Conservation (phyloP, 2,329 filamentous ascomycete genomes). For the Grosmannia huntii region DNA sequence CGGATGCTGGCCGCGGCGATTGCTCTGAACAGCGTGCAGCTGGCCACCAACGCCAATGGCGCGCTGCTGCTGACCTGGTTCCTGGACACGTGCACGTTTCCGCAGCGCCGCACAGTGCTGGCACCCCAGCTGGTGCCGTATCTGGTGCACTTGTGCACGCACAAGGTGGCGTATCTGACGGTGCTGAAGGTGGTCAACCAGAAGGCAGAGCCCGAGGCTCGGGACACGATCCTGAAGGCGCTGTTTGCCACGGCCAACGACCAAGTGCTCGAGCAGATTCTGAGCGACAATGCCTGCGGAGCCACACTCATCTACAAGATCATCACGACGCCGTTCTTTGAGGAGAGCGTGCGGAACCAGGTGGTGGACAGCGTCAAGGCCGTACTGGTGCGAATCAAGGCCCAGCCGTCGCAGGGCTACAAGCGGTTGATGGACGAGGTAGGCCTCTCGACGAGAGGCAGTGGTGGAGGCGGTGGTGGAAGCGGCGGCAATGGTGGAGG, state of each 20-base stretch:
- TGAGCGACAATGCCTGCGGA: constrained; percentile 82
- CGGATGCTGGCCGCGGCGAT: constrained; percentile 88
- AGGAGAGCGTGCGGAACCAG: constrained; percentile 76
- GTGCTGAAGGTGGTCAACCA: constrained; percentile 98
- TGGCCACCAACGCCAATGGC: constrained; percentile 92
- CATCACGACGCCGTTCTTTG: constrained; percentile 91
- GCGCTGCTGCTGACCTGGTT: constrained; percentile 94
- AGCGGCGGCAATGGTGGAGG: constrained; percentile 25
- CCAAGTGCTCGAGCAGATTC: constrained; percentile 74
- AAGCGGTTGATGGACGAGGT: constrained; percentile 99
- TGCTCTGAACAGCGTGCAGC: constrained; percentile 89
- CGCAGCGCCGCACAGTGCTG: constrained; percentile 77
- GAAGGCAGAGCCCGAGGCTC: constrained; percentile 82
- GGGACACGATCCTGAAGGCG: constrained; percentile 78
- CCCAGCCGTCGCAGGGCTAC: constrained; percentile 88
- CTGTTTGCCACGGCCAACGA: constrained; percentile 87
- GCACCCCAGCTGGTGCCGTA: constrained; percentile 87
- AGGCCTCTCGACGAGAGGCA: constrained; percentile 55
- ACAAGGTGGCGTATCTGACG: constrained; percentile 95
- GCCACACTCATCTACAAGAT: constrained; percentile 98
- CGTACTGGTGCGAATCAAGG: constrained; percentile 80
- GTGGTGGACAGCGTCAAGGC: constrained; percentile 87
- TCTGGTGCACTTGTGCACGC: constrained; percentile 88
- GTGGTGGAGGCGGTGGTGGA: constrained; percentile 22
- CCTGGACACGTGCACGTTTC: constrained; percentile 94